phyloP scores from a whole-genome alignment of 257 asterid genomes.

The Gentiana dahurica region DNA sequence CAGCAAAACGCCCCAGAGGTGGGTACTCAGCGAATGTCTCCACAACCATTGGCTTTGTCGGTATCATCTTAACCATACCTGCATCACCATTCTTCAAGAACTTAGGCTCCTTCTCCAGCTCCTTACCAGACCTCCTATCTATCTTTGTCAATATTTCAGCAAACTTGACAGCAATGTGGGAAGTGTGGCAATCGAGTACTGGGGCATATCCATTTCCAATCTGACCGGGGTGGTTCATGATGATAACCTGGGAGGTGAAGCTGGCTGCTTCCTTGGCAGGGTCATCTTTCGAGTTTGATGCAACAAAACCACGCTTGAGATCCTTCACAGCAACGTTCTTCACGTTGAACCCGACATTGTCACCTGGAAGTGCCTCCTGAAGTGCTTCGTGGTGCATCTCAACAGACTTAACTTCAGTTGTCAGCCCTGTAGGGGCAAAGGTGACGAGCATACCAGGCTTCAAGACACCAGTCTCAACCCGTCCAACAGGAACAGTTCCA shows the following conservation, averaged over 20 bases:
- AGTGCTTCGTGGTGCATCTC: slow-evolving; percentile 45
- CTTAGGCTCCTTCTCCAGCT: slow-evolving; percentile 61
- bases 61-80: slow-evolving; percentile 25
- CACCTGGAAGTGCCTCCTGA: slow-evolving; percentile 34
- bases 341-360: slow-evolving; percentile 50
- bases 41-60: slow-evolving; percentile 28
- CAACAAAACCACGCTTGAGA: slow-evolving; percentile 27
- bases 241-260: slow-evolving; percentile 33
- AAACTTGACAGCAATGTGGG: slow-evolving; percentile 59
- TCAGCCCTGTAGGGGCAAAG: slow-evolving; percentile 21
- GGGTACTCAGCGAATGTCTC: slow-evolving; percentile 26
- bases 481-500: slow-evolving; percentile 28
- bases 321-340: slow-evolving; percentile 42
- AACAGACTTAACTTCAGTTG: slow-evolving; percentile 30
- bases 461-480: slow-evolving; percentile 23
- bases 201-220: slow-evolving; percentile 64
- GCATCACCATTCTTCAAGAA: slow-evolving; percentile 45
- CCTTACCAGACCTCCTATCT: slow-evolving; percentile 31
- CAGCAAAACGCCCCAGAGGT: slow-evolving; percentile 27
- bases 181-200: slow-evolving; percentile 57
- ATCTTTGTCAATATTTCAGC: slow-evolving; percentile 33
- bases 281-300: slow-evolving; percentile 53
- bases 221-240: slow-evolving; percentile 73
- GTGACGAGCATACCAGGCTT: slow-evolving; percentile 27
- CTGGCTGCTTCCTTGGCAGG: slow-evolving; percentile 23